Base-by-base conservation (phyloP, 2,329 filamentous ascomycete species). In the Graphium sp. region DNA sequence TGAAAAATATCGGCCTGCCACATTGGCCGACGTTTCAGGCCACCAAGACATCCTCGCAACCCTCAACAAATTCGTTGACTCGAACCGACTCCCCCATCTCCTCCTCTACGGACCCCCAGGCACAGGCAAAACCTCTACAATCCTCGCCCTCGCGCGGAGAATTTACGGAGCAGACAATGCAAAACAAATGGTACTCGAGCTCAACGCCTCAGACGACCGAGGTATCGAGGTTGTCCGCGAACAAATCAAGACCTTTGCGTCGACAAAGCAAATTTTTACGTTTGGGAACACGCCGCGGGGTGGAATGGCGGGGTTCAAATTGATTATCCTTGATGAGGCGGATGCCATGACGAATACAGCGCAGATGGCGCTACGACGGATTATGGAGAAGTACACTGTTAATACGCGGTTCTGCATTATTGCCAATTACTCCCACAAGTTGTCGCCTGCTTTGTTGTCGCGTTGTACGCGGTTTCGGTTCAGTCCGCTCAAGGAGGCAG, bases 261-360 rank as follows among this genome's bases (percentile, higher is more conserved):
- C 81, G 41, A 98, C 89, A 6, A 94, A 92, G 53, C 89, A 98
- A 48, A 98, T 98, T 43, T 98, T 98, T 58, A 62, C 56, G 10
- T 56, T 66, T 46, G 60, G 66, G 23, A 60, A 61, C 6, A 55
- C 55, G 19, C 44, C 61, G 5, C 47, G 45, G 28, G 34, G 48
- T 14, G 44, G 55, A 18, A 55, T 65, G 9, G 82, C 80, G 0
- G 69, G 69, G 4, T 98, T 79, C 62, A 98, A 98, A 59, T 72
- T 98, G 40, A 95, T 98, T 47, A 82, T 98, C 31, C 70, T 98
- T 5, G 89, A 98, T 51, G 89, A 98, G 59, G 89, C 89, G n/a
- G 89, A 98, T 50, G 89, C 89, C 30, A 98, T 98, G 89, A 98
- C 89, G n/a, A 79, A 82, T 30, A 91, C 87, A 1, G 89, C 89